Percentiles rank a stretch among this genome's conserved stretches.
These are phyloP conservation scores for Pichia heedii DNA, from an alignment of 805 yeast genomes.

Conservation along the genomic window DNA sequence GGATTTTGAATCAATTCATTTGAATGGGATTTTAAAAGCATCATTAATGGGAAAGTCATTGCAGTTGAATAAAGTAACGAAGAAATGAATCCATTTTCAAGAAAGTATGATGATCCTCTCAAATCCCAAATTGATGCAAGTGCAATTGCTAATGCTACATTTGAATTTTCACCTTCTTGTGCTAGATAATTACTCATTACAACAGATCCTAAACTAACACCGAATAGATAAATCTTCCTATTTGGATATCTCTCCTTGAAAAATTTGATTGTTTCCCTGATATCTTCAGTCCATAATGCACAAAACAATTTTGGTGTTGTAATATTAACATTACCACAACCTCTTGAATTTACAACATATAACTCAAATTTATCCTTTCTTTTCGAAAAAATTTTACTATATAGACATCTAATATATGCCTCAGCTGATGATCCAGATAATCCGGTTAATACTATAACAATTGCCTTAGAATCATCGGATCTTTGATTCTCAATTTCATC, in stretches of 20 bases:
- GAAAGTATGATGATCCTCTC: constrained; percentile 34
- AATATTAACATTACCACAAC: constrained; percentile 63
- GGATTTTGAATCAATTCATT: constrained; percentile 28
- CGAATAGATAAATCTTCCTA: constrained; percentile 60
- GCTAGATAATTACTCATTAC: constrained; percentile 67
- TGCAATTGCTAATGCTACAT: constrained; percentile 46
- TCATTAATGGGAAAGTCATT: constrained; percentile 39
- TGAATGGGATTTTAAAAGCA: constrained; percentile 35
- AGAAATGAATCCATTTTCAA: constrained; percentile 37
- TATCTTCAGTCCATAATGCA: constrained; percentile 66
- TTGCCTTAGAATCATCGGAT: constrained; percentile 37
- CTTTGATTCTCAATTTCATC: constrained; percentile 32
- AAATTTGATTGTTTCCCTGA: constrained; percentile 45
- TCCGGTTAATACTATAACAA: constrained; percentile 64
- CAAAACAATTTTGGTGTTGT: constrained; percentile 64
- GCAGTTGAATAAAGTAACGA: constrained; percentile 39
- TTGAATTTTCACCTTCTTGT: constrained; percentile 42
- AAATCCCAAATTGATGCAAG: constrained; percentile 74
- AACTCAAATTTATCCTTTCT: constrained; percentile 43
- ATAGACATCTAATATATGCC: constrained; percentile 56
- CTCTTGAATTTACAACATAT: constrained; percentile 64
- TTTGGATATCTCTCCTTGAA: constrained; percentile 46
- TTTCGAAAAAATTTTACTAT: constrained; percentile 25
- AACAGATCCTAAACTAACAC: constrained; percentile 74
- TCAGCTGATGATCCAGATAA: constrained; percentile 84